Conservation (phyloP, 345 rosid species). For the Lepidium didymum region DNA sequence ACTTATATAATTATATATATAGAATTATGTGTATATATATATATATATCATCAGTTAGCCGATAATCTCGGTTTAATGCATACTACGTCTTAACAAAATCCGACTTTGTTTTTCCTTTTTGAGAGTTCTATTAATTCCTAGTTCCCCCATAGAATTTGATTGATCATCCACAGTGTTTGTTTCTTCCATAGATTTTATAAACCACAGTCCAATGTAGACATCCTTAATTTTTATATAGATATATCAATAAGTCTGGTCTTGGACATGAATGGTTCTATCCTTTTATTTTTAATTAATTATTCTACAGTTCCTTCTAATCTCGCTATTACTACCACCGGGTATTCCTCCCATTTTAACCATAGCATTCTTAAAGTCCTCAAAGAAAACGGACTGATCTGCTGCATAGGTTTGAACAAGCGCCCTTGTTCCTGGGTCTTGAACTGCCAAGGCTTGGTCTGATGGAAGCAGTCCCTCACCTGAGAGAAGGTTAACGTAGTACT, state of each 20-base stretch:
- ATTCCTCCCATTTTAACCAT: constrained; percentile 66
- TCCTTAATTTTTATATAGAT: constrained; percentile 6
- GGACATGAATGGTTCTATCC: not conserved
- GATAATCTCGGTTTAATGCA: not conserved
- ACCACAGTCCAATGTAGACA: constrained; percentile 1
- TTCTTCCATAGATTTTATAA: not conserved
- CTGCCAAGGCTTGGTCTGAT: constrained; percentile 63
- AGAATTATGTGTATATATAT: not conserved
- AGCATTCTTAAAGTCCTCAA: constrained; percentile 53
- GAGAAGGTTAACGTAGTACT: constrained; percentile 64
- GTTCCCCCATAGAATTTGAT: not conserved
- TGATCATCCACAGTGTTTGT: not conserved
- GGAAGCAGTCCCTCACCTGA: constrained; percentile 75
- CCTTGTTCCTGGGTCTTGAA: constrained; percentile 41
- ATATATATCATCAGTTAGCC: not conserved
- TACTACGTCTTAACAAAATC: not conserved
- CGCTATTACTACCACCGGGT: constrained; percentile 21
- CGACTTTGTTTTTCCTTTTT: not conserved
- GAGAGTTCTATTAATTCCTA: not conserved
- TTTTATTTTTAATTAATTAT: constrained; percentile 23
- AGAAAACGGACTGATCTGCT: constrained; percentile 43
- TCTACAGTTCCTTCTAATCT: constrained; percentile 51
- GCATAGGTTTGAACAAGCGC: constrained; percentile 48
- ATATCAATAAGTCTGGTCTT: not conserved
- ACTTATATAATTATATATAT: not conserved